Percentiles rank a stretch among this genome's conserved stretches.
Conservation (phyloP, 257 asterid genomes). For the Fraxinus quadrangulata region DNA sequence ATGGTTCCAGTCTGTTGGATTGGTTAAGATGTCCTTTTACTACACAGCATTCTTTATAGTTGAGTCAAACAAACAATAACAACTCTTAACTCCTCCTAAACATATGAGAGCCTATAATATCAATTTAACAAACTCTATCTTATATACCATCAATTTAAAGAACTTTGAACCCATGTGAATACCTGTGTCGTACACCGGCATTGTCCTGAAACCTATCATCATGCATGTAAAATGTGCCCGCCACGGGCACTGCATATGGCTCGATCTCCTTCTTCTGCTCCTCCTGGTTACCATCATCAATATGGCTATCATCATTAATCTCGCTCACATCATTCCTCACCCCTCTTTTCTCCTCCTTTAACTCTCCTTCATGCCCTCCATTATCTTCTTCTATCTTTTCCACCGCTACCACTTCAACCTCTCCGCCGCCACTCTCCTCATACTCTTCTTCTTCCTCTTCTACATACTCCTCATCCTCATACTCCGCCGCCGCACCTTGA, state of each 20-base stretch:
- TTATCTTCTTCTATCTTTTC: constrained; percentile 35
- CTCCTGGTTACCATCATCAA: constrained; percentile 37
- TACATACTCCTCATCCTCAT: constrained; percentile 53
- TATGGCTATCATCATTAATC: constrained; percentile 34
- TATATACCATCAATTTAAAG: constrained; percentile 8
- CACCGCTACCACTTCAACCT: constrained; percentile 25
- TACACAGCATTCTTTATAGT: too few species aligned
- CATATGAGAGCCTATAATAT: not conserved
- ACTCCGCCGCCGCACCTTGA: constrained; percentile 41
- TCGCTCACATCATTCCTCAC: constrained; percentile 35
- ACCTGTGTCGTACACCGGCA: constrained; percentile 81
- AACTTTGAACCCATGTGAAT: constrained; percentile 8
- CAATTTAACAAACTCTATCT: constrained; percentile 4
- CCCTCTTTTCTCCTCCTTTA: constrained; percentile 34
- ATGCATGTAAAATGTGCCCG: constrained; percentile 98
- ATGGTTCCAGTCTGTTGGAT: too few species aligned
- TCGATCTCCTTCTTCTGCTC: constrained; percentile 73
- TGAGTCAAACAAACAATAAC: too few species aligned
- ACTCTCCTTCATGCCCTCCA: constrained; percentile 22
- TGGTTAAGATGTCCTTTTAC: too few species aligned
- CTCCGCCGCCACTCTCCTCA: constrained; percentile 27
- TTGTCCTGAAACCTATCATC: constrained; percentile 90
- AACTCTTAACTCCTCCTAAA: too few species aligned
- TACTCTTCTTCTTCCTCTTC: constrained; percentile 50
- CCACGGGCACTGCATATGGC: constrained; percentile 94